Evolutionary conservation across 2,329 filamentous ascomycete species (phyloP).

Genomic region (Aureobasidium pullulans): DNA sequence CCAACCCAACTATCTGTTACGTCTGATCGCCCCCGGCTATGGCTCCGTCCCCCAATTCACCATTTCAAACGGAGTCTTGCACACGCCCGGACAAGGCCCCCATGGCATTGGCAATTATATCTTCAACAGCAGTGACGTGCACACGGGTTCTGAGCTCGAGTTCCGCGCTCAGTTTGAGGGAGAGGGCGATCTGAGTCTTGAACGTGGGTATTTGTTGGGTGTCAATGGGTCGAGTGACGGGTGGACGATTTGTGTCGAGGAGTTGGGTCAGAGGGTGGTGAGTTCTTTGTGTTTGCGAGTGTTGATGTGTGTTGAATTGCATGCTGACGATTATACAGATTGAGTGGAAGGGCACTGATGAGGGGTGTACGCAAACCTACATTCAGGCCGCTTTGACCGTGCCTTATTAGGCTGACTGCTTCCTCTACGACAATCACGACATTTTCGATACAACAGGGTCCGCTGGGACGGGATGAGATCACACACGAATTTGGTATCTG

Average conservation of each 20-base stretch:
- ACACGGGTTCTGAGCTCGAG: conserved; percentile 23
- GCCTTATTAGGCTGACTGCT: conserved; percentile 31
- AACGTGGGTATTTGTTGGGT: conserved; percentile 30
- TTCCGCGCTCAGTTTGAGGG: conserved; percentile 24
- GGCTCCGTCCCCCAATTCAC: conserved; percentile 33
- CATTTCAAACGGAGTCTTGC: conserved; percentile 27
- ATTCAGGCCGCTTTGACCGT: conserved; percentile 32
- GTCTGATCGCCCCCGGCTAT: conserved; percentile 33
- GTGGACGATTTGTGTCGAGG: conserved; percentile 33
- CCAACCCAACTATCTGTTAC: conserved; percentile 29
- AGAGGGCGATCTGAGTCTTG: conserved; percentile 23
- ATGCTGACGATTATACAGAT: conserved; percentile 20
- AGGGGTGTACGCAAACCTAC: conserved; percentile 29
- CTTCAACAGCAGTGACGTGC: conserved; percentile 29
- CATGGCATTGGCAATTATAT: conserved; percentile 23
- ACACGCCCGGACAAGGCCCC: conserved; percentile 24
- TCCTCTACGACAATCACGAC: neutral
- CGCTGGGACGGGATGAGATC: neutral
- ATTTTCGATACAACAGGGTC: neutral
- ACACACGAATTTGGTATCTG: neutral
- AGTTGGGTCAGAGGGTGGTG: conserved; percentile 27
- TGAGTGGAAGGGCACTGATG: conserved; percentile 31
- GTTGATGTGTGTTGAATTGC: neutral
- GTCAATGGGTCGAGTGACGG: conserved; percentile 30
- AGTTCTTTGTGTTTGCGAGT: conserved; percentile 16